Base-by-base conservation (phyloP, 1,284 basidiomycete genomes). In the Cutaneotrichosporon dermatis region DNA sequence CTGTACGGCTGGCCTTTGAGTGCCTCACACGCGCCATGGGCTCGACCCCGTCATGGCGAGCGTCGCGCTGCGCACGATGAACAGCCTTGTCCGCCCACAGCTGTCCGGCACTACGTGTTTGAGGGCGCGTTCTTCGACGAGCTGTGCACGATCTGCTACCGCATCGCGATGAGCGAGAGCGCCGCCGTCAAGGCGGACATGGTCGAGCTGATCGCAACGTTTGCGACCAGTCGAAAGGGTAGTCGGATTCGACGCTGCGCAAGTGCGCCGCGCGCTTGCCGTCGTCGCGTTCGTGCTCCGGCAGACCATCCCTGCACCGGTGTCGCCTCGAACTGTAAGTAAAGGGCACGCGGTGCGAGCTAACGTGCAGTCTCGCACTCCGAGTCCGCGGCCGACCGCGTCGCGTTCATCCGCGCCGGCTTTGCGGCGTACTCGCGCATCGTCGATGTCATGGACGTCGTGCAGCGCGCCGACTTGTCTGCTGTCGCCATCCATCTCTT, bases 1-100 rank as follows among this genome's bases (percentile, higher is more conserved):
- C 76, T 97, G 10, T 97, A 96, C 71, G 95, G 10, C 83, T 99
- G 16, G 88, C 95, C 0, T 97, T 91, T 66, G 95, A 99, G 74
- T 86, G 90, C 0, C 81, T 98, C 9, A 86, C 88, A 1, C 83
- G 85, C 1, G 83, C 87, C 2, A 84, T 87, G 1, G 77, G 86
- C 40, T 82, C 64, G 73, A 75, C 58, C 50, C 66, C n/a, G 48
- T 64, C 13, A 59, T 69, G 59, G 80, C 85, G 34, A 67, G 81
- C 6, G 81, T 88, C n/a, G 86, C 90, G 5, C 82, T 98, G 11
- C 84, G 87, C 66, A 86, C 91, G 0, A 81, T 98, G 54, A 87
- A 88, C 63, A 86, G 83, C 57, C 82, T 98, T 11, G 86, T 95
- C 11, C 81, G 84, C 37, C 87, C 88, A 1, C 84, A 88, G 65